These are phyloP conservation scores for Didymella lethalis DNA, from an alignment of 2,329 filamentous ascomycete genomes.

Conservation along the genomic window DNA sequence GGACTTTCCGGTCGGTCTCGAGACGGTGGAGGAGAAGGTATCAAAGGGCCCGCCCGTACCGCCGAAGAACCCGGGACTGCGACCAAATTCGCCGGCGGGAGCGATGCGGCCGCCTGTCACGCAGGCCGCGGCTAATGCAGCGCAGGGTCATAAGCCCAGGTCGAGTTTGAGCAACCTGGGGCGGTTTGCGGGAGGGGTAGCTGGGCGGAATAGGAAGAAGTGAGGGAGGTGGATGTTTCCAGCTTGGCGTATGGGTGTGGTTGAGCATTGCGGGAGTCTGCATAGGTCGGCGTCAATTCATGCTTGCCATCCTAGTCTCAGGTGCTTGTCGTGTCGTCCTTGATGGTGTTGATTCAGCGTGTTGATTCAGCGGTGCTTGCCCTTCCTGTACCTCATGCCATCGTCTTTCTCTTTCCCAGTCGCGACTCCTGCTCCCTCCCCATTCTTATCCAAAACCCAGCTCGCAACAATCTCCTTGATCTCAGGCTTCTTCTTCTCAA, in stretches of 20 bases:
- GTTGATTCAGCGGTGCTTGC: constrained; percentile 50
- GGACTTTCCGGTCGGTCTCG: constrained; percentile 31
- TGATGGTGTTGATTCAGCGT: constrained; percentile 30
- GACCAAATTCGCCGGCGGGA: constrained; percentile 36
- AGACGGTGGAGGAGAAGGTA: constrained; percentile 44
- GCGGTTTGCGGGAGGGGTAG: constrained; percentile 54
- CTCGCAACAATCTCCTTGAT: constrained; percentile 74
- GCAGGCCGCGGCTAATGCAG: constrained; percentile 25
- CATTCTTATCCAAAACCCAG: constrained; percentile 64
- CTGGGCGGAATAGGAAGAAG: constrained; percentile 50
- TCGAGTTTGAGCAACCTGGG: constrained; percentile 56
- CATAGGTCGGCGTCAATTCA: constrained; percentile 21
- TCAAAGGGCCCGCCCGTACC: constrained; percentile 37
- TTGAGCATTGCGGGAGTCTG: constrained; percentile 38
- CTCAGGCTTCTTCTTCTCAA: constrained; percentile 68
- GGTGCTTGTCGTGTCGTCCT: too few species aligned
- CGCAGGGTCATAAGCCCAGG: constrained; percentile 47
- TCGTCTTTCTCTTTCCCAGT: constrained; percentile 43
- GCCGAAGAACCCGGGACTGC: constrained; percentile 31
- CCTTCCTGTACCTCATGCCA: constrained; percentile 53
- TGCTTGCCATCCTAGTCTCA: constrained; percentile 23
- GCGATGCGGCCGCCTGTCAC: constrained; percentile 33
- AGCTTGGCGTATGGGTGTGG: constrained; percentile 18
- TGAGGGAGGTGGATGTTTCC: background rate
- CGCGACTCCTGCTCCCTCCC: constrained; percentile 36